phyloP scores from a whole-genome alignment of 805 yeast genomes.

The Myxozyma nipponensis region DNA sequence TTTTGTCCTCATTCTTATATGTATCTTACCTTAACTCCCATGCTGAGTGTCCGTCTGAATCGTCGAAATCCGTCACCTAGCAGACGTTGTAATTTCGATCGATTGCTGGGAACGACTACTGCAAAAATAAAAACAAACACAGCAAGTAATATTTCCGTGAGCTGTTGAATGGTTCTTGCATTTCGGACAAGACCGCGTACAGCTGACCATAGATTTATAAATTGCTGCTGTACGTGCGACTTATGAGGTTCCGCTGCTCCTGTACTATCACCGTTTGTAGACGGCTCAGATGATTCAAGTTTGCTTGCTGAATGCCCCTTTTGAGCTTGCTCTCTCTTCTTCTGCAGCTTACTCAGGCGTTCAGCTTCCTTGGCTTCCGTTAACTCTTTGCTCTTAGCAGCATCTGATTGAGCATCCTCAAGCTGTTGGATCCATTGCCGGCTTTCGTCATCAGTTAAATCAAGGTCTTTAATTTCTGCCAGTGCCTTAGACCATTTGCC shows the following conservation, averaged over 20 bases:
- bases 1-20: neutral
- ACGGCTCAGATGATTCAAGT: too few species aligned
- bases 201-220: neutral
- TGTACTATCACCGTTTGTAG: too few species aligned
- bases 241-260: too few species aligned
- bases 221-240: too few species aligned
- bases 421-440: conserved; percentile 1
- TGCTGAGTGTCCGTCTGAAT: conserved; percentile 5
- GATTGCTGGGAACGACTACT: conserved; percentile 12
- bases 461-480: neutral
- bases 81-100: conserved; percentile 1
- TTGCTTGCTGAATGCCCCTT: too few species aligned
- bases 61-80: neutral
- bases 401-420: too few species aligned
- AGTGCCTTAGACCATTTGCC: conserved; percentile 13
- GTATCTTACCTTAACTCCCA: conserved; percentile 15
- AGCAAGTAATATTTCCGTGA: conserved; percentile 8
- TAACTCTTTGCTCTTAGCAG: neutral
- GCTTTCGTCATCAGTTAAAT: neutral
- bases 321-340: too few species aligned
- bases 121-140: conserved; percentile 6
- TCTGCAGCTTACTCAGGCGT: neutral
- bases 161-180: conserved; percentile 8
- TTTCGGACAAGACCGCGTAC: neutral
- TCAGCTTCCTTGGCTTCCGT: neutral